Conservation (phyloP, 169 alveolate genomes). For the Plasmodium cynomolgi region DNA sequence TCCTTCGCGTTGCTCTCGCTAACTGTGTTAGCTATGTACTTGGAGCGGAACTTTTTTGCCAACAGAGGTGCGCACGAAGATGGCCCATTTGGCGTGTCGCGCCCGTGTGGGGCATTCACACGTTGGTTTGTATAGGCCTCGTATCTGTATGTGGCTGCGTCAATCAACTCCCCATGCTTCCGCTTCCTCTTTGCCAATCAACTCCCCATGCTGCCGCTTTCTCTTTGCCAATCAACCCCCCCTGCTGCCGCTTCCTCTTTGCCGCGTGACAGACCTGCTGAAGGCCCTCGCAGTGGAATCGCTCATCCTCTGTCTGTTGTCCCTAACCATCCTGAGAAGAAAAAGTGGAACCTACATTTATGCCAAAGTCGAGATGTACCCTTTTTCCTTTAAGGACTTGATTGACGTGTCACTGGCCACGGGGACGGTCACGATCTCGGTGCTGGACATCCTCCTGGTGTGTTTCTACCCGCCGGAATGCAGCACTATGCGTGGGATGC, state of each 20-base stretch:
- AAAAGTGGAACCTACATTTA: conserved; percentile 52
- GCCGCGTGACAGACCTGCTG: not conserved
- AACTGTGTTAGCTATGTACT: not conserved
- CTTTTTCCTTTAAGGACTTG: conserved; percentile 60
- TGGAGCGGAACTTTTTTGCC: not conserved
- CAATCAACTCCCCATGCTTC: not conserved
- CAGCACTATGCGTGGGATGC: not conserved
- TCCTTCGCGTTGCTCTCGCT: not conserved
- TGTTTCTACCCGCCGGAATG: not conserved
- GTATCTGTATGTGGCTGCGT: not conserved
- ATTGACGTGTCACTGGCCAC: conserved; percentile 47
- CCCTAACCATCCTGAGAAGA: conserved; percentile 37
- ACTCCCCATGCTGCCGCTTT: not conserved
- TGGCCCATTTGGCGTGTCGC: not conserved
- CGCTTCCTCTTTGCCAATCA: not conserved
- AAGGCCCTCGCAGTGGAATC: conserved; percentile 29
- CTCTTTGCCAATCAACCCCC: not conserved
- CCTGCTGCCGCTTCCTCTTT: not conserved
- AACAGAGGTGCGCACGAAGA: conserved; percentile 14
- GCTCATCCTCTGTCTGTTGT: conserved; percentile 2
- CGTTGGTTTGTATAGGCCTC: not conserved
- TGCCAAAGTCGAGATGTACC: conserved; percentile 57
- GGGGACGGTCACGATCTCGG: conserved; percentile 51
- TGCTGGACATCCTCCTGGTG: conserved; percentile 45
- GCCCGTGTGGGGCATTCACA: not conserved